These are phyloP conservation scores for Crithidia bombi DNA, from an alignment of 208 protist genomes.

Conservation along the genomic window DNA sequence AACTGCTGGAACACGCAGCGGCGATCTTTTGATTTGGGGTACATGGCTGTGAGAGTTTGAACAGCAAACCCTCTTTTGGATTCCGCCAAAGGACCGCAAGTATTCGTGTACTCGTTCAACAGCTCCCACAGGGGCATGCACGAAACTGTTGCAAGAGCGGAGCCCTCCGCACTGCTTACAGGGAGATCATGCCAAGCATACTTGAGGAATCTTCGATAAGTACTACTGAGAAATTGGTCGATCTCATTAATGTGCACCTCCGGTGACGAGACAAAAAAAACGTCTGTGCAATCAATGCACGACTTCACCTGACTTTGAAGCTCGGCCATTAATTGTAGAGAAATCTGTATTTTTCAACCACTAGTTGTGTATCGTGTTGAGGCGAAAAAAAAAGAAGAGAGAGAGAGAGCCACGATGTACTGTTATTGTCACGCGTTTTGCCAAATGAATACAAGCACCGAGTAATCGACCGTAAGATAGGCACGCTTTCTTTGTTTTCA, in stretches of 20 bases:
- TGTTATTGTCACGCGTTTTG: too few species aligned
- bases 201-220: slow-evolving; percentile 25
- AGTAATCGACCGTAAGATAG: too few species aligned
- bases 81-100: slow-evolving; percentile 23
- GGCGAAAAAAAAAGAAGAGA: not conserved
- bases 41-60: slow-evolving; percentile 58
- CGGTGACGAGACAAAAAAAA: slow-evolving; percentile 10
- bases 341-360: not conserved
- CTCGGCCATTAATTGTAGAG: slow-evolving; percentile 24
- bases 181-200: slow-evolving; percentile 48
- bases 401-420: not conserved
- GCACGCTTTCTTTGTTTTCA: too few species aligned
- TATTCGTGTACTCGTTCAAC: slow-evolving; percentile 58
- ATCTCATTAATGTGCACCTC: not conserved
- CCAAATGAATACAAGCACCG: too few species aligned
- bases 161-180: slow-evolving; percentile 46
- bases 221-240: not conserved
- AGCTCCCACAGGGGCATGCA: slow-evolving; percentile 88
- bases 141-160: slow-evolving; percentile 66
- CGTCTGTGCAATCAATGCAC: slow-evolving; percentile 29
- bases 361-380: too few species aligned
- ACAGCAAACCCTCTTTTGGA: slow-evolving; percentile 49
- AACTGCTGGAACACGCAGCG: slow-evolving; percentile 77
- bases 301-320: slow-evolving; percentile 32
- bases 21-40: slow-evolving; percentile 79